Evolutionary conservation across 2,329 filamentous ascomycete species (phyloP).

Genomic region (Fusarium sublunatum): DNA sequence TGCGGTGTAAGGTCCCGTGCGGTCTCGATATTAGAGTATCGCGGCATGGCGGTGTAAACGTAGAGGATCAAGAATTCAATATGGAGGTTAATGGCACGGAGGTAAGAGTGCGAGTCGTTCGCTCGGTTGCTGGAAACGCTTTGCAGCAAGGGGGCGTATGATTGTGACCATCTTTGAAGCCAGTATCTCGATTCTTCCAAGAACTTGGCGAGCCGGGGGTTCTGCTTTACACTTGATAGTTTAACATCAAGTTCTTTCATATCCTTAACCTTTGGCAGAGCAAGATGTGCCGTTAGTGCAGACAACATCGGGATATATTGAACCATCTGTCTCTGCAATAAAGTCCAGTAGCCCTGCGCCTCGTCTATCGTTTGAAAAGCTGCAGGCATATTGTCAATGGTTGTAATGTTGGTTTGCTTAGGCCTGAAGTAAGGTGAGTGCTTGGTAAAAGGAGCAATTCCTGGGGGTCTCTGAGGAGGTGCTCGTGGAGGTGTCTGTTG

Average conservation of each 20-base stretch:
- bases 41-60: conserved; percentile 54
- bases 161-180: conserved; percentile 54
- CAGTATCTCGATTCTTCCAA: conserved; percentile 53
- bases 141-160: conserved; percentile 53
- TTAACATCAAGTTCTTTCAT: conserved; percentile 47
- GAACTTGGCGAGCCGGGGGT: conserved; percentile 48
- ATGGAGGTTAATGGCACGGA: conserved; percentile 55
- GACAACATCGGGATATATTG: conserved; percentile 52
- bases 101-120: conserved; percentile 44
- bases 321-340: conserved; percentile 54
- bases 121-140: conserved; percentile 40
- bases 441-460: conserved; percentile 53
- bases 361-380: conserved; percentile 51
- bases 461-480: conserved; percentile 43
- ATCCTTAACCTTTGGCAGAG: conserved; percentile 43
- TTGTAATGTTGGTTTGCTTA: conserved; percentile 47
- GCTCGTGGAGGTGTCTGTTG: conserved; percentile 36
- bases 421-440: conserved; percentile 53
- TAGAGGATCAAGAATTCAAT: conserved; percentile 58
- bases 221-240: conserved; percentile 48
- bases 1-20: conserved; percentile 55
- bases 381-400: conserved; percentile 49
- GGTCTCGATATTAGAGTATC: conserved; percentile 52
- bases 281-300: conserved; percentile 48
- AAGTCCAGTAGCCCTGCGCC: conserved; percentile 53